Evolutionary conservation across 75 land plant genomes (phyloP).

Genomic region (Sequoiadendron giganteum): DNA sequence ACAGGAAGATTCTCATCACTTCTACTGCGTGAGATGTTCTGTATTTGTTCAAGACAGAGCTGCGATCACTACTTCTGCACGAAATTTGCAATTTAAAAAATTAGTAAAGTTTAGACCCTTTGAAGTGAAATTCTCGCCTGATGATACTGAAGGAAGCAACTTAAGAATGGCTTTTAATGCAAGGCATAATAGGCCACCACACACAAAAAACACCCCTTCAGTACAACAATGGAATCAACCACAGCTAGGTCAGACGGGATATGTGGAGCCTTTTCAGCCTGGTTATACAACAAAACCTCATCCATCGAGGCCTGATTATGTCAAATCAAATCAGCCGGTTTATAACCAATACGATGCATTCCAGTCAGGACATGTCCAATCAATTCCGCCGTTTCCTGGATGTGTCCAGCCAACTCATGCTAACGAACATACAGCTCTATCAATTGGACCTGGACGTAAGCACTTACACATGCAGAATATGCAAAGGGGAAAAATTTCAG

Average conservation of each 20-base stretch:
- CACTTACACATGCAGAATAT: neutral
- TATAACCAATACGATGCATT: neutral
- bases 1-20: neutral
- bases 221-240: neutral
- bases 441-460: neutral
- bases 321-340: neutral
- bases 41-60: neutral
- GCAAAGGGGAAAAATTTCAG: neutral
- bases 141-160: neutral
- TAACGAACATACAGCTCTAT: neutral
- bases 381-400: neutral
- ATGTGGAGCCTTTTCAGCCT: neutral
- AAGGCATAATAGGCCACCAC: neutral
- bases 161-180: neutral
- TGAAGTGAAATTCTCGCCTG: neutral
- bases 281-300: neutral
- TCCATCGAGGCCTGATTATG: neutral
- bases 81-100: neutral
- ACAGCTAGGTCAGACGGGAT: neutral
- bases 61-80: neutral
- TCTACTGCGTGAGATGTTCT: neutral
- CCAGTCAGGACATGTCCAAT: neutral
- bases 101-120: neutral
- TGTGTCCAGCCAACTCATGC: neutral
- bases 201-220: neutral